Percentiles rank a stretch among this genome's conserved stretches.
These are phyloP conservation scores for Escovopsis sp. DNA, from an alignment of 2,329 filamentous ascomycete genomes.

Conservation along the genomic window DNA sequence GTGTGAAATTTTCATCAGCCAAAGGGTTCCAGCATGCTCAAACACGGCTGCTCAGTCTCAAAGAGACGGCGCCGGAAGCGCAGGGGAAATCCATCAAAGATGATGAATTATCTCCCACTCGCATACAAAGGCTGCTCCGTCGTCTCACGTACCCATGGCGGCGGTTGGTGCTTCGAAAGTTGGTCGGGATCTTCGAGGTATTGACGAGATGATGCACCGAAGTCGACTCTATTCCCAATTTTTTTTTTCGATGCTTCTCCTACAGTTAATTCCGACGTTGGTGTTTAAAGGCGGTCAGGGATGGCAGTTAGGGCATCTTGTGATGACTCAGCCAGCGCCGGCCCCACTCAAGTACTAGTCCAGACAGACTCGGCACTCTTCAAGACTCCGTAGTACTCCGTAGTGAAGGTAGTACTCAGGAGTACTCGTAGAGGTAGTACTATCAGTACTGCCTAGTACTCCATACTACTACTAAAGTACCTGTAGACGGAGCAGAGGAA, in stretches of 20 bases:
- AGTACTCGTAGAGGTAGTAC: no score
- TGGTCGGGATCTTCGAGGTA: conserved; percentile 20
- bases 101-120: conserved; percentile 26
- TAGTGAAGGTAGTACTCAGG: no score
- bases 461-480: no score
- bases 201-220: conserved; percentile 19
- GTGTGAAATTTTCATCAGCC: conserved; percentile 43
- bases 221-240: conserved; percentile 8
- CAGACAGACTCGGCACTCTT: no score
- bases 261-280: no score
- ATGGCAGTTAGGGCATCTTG: conserved; percentile 30
- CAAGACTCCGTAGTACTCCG: no score
- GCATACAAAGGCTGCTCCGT: conserved; percentile 31
- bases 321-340: conserved; percentile 1
- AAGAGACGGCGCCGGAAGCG: conserved; percentile 9
- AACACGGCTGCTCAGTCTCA: conserved; percentile 17
- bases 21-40: conserved; percentile 51
- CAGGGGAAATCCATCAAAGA: conserved; percentile 5
- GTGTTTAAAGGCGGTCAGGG: conserved; percentile 22
- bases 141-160: conserved; percentile 47
- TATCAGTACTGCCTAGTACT: no score
- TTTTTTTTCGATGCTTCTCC: no score
- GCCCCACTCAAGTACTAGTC: no score
- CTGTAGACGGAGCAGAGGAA: no score
- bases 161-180: conserved; percentile 29